phyloP scores from a whole-genome alignment of 495 filamentous ascomycete species.

The Parathielavia appendiculata region DNA sequence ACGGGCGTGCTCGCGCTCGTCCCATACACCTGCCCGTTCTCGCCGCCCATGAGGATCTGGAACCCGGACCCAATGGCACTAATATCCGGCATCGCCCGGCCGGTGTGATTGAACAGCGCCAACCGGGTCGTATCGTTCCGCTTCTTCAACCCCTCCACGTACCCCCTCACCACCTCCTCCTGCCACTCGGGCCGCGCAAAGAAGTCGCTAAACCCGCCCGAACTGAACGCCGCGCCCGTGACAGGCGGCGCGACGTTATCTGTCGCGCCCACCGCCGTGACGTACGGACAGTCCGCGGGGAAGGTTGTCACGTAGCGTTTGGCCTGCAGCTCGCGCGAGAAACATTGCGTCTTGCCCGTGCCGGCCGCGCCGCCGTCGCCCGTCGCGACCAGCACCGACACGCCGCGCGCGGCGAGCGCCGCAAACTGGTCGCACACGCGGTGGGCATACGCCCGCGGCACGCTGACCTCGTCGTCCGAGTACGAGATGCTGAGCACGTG shows the following conservation, averaged over 20 bases:
- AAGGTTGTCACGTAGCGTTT: slow-evolving; percentile 63
- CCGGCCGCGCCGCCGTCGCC: slow-evolving; percentile 64
- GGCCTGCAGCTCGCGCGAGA: slow-evolving; percentile 57
- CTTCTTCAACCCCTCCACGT: slow-evolving; percentile 47
- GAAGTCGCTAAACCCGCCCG: slow-evolving; percentile 68
- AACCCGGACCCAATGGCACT: slow-evolving; percentile 38
- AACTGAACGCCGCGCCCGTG: slow-evolving; percentile 52
- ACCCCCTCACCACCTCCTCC: slow-evolving; percentile 49
- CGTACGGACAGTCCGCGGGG: slow-evolving; percentile 74
- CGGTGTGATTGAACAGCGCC: slow-evolving; percentile 52
- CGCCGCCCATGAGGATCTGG: slow-evolving; percentile 33
- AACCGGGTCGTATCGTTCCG: slow-evolving; percentile 29
- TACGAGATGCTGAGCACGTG: slow-evolving; percentile 73
- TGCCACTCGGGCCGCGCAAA: slow-evolving; percentile 65
- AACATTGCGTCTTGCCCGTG: slow-evolving; percentile 48
- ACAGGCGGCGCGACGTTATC: slow-evolving; percentile 51
- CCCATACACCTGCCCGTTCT: slow-evolving; percentile 32
- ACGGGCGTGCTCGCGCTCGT: slow-evolving; percentile 42
- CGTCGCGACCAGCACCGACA: slow-evolving; percentile 64
- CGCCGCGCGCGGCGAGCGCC: slow-evolving; percentile 66
- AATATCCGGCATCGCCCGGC: slow-evolving; percentile 72
- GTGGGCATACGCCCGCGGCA: slow-evolving; percentile 58
- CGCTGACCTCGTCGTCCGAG: slow-evolving; percentile 58
- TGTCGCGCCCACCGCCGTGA: slow-evolving; percentile 73
- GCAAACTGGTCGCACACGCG: slow-evolving; percentile 68